These are phyloP conservation scores for Theobroma cacao DNA, from an alignment of 345 rosid species.

Conservation along the genomic window DNA sequence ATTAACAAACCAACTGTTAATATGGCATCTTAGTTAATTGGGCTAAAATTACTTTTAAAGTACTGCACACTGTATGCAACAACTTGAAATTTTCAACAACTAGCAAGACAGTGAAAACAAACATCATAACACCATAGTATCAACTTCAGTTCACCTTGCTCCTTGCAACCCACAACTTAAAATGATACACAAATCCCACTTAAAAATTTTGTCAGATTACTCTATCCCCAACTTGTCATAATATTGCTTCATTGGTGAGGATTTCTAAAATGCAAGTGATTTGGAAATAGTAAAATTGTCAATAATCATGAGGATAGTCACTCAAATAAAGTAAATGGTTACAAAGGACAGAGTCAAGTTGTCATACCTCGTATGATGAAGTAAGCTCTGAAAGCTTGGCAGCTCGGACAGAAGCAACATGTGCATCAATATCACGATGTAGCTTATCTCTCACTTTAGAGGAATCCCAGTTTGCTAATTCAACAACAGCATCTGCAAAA, in stretches of 20 bases:
- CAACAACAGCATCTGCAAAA: constrained; percentile 72
- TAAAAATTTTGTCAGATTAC: background rate
- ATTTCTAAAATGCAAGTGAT: background rate
- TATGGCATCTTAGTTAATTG: background rate
- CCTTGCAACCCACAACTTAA: background rate
- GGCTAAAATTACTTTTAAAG: background rate
- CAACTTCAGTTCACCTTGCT: background rate
- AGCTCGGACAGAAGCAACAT: constrained; percentile 73
- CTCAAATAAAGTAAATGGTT: background rate
- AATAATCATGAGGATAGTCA: background rate
- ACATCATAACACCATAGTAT: background rate
- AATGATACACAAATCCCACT: background rate
- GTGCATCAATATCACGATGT: constrained; percentile 82
- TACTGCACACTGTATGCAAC: background rate
- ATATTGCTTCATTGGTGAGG: background rate
- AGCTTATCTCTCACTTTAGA: constrained; percentile 76
- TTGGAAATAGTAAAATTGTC: background rate
- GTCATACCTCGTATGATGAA: constrained; percentile 67
- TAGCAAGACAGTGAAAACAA: background rate
- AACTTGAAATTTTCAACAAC: background rate
- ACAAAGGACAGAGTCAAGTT: background rate
- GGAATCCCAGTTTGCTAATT: constrained; percentile 91
- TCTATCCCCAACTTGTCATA: background rate
- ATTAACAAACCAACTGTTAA: background rate
- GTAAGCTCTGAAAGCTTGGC: constrained; percentile 81